Base-by-base conservation (phyloP, 768 basidiomycete genomes). In the Lentinus tigrinus region DNA sequence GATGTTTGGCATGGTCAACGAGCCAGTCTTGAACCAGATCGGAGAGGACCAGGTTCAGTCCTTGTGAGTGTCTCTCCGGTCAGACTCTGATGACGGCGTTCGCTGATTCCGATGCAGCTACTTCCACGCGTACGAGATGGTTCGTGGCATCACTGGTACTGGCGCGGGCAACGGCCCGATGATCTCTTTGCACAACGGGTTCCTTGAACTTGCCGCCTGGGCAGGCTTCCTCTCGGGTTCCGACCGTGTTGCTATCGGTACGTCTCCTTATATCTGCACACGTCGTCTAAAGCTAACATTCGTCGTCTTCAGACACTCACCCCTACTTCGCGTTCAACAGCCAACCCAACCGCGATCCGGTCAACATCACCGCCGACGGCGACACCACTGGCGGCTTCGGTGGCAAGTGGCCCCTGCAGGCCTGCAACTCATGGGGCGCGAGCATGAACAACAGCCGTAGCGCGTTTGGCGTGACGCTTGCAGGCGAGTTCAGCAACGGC, bases 401-500 rank as follows among this genome's bases (percentile, higher is more conserved):
- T 48, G 70, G 70, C 19, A 42, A 58, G 27, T 74, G 73, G 69
- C 67, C 73, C 10, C 36, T 47, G 17, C 63, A 71, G 65, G 77
- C 80, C 0, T 81, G 80, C 64, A 61, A 63, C n/a, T 63, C 68
- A 21, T 83, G 82, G 82, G 81, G 73, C 6, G 63, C 71, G 2
- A 63, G 67, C 38, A 24, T 52, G 24, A 42, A 52, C 40, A 27
- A 9, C 54, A 81, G 79, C 69, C 81, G 67, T 61, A 69, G 61
- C 47, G 66, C 69, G 4, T 89, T 91, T 65, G 93, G 93, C 8
- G 72, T 93, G 14, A 84, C 84, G 6, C 67, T 86, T 21, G 85
- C 83, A 0, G 92, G 90, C 40, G 92, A 95, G 72, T 93, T 87
- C 72, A 81, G 84, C 46, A 78, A 78, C 7, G 86, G 82, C 4